Evolutionary conservation across 2,329 filamentous ascomycete genomes (phyloP), one percentile per base, ranked within the genome.

Genomic region (Cercospora berteroae): DNA sequence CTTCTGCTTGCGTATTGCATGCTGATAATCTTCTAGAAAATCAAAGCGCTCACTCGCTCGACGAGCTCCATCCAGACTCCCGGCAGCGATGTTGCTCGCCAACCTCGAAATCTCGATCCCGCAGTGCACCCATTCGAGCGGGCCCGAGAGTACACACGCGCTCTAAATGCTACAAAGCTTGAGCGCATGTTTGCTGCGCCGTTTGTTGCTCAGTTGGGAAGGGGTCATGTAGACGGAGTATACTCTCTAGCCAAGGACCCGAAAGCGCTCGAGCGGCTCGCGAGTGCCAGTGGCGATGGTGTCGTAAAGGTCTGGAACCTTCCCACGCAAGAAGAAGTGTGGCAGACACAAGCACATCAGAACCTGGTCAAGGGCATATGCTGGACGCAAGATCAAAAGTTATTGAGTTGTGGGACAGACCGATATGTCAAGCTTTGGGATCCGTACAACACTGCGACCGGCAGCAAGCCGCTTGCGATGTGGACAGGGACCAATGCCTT

Each of bases 291-390:
- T 72, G 94, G 94, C 70, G 95, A 99, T 79, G 94, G 95, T 71
- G 88, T 97, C 9, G 87, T 99, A 66, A 99, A 99, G 81, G 90
- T 95, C 36, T 96, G 93, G 93, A 90, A 96, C 79, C 82, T 95
- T 73, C 87, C 89, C 8, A 89, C 84, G 69, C 83, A 87, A 65
- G 88, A 90, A 29, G 90, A 95, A 77, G 85, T 90, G 58, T 94
- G 91, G 89, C 86, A 91, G 74, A 86, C 87, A 3, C 88, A 90
- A 70, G 94, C 93, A 25, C 96, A 99, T 78, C 92, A 97, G 74
- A 96, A 96, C 73, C 90, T 97, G 55, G 92, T 98, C 73, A 97
- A 96, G 83, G 91, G 91, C 13, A 85, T 97, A 77, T 90, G 89
- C 73, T 99, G 94, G 91, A 97, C 93, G 3, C 86, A 88, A 55